Conservation (phyloP, 2,329 filamentous ascomycete genomes). For the Claviceps pazoutovae region DNA sequence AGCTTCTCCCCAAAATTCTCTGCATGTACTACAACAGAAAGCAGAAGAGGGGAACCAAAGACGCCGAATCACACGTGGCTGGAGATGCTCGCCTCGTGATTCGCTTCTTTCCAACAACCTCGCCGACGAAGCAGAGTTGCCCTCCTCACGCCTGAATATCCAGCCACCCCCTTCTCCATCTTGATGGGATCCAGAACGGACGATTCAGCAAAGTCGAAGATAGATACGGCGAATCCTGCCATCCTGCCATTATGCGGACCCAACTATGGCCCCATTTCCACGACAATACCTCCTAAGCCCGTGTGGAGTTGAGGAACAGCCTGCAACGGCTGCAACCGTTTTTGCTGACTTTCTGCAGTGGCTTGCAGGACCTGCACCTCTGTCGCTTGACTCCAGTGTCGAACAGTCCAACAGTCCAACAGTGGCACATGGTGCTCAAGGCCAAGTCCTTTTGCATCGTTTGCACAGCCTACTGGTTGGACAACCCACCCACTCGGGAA, state of each 20-base stretch:
- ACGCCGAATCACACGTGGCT: neutral
- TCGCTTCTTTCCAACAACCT: no score
- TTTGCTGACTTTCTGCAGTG: neutral
- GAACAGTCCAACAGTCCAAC: slow-evolving; percentile 1
- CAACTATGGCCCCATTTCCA: neutral
- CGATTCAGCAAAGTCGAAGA: neutral
- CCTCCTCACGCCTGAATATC: no score
- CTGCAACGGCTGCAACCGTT: neutral
- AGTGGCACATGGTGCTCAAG: slow-evolving; percentile 1
- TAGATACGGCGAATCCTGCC: neutral
- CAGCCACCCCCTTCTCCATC: neutral
- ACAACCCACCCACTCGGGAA: slow-evolving; percentile 5
- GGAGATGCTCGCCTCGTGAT: no score
- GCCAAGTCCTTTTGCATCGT: slow-evolving; percentile 11
- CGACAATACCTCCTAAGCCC: neutral
- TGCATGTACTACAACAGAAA: neutral
- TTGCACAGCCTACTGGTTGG: slow-evolving; percentile 10
- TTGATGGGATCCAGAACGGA: neutral
- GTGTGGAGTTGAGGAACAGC: neutral
- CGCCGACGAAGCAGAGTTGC: no score
- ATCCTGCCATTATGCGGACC: neutral
- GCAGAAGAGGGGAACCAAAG: no score
- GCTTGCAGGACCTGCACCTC: no score
- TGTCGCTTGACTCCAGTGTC: no score
- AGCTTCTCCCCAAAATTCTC: neutral